phyloP scores from a whole-genome alignment of 2,329 filamentous ascomycete species.

The Claviceps spartinae region DNA sequence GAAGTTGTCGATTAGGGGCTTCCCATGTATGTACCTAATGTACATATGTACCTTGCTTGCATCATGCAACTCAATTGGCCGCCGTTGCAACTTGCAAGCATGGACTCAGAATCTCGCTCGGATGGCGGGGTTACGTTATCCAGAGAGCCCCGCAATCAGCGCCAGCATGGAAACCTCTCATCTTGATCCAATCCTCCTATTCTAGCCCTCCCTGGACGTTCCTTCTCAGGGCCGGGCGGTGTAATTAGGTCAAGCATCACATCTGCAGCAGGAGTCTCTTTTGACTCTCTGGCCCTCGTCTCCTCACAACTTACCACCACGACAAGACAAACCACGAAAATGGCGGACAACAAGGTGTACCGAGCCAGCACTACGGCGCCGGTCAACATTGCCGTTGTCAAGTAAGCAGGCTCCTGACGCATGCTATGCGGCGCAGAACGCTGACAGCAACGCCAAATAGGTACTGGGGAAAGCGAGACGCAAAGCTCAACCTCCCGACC shows the following conservation, averaged over 20 bases:
- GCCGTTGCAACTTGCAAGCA: too few relatives aligned
- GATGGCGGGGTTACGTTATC: too few relatives aligned
- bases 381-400: conserved; percentile 97
- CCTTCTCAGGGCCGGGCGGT: not conserved
- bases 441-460: conserved; percentile 12
- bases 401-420: conserved; percentile 36
- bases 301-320: not conserved
- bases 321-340: conserved; percentile 12
- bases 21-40: too few relatives aligned
- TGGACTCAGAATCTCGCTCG: too few relatives aligned
- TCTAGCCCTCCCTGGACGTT: not conserved
- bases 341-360: conserved; percentile 51
- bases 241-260: not conserved
- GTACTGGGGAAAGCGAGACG: conserved; percentile 94
- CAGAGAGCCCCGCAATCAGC: too few relatives aligned
- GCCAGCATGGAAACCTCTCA: too few relatives aligned
- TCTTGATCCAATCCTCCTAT: not conserved
- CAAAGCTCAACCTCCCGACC: conserved; percentile 88
- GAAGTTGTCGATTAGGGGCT: too few relatives aligned
- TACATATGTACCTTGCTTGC: too few relatives aligned
- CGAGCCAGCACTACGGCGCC: conserved; percentile 91
- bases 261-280: not conserved
- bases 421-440: not conserved
- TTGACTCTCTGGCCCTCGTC: not conserved
- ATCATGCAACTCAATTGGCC: too few relatives aligned